A percentile compares a stretch with the other conserved stretches of the same genome.
Evolutionary conservation across 176 grass and related monocot species (phyloP).

Genomic region (Thalia dealbata): DNA sequence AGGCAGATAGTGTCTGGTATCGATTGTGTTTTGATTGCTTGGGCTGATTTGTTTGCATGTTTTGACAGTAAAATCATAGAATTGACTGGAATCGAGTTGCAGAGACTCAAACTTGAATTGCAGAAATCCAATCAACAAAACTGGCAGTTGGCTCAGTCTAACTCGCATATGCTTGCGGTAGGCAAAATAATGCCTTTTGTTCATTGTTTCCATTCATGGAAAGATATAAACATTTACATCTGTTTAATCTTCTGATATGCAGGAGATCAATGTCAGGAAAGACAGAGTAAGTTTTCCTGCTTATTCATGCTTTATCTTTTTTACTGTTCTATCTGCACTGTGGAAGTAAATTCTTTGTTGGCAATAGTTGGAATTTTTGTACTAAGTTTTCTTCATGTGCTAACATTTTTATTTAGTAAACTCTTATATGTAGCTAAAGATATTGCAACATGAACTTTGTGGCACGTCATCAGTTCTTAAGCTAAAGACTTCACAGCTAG

Average conservation of each 20-base stretch:
- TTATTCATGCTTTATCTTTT: background rate
- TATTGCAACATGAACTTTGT: too few species aligned
- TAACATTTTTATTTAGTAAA: conserved; percentile 3
- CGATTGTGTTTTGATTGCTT: too few species aligned
- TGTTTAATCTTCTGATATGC: too few species aligned
- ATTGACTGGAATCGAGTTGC: conserved; percentile 18
- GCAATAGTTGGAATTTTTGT: background rate
- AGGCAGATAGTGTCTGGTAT: too few species aligned
- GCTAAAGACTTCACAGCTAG: conserved; percentile 35
- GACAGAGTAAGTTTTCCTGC: conserved; percentile 37
- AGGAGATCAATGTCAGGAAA: conserved; percentile 28
- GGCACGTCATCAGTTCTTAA: conserved; percentile 26
- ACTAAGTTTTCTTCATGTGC: background rate
- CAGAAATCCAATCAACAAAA: conserved; percentile 39
- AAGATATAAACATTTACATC: too few species aligned
- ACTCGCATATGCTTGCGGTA: conserved; percentile 48
- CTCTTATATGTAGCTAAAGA: too few species aligned
- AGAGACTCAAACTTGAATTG: conserved; percentile 34
- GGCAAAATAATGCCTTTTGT: conserved; percentile 9
- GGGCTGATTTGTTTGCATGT: too few species aligned
- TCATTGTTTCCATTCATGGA: background rate
- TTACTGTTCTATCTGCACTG: background rate
- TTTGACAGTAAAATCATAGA: too few species aligned
- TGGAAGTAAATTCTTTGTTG: too few species aligned
- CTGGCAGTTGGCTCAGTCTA: conserved; percentile 27